Evolutionary conservation across 2,329 filamentous ascomycete species (phyloP).

Genomic region (Beauveria sp.): DNA sequence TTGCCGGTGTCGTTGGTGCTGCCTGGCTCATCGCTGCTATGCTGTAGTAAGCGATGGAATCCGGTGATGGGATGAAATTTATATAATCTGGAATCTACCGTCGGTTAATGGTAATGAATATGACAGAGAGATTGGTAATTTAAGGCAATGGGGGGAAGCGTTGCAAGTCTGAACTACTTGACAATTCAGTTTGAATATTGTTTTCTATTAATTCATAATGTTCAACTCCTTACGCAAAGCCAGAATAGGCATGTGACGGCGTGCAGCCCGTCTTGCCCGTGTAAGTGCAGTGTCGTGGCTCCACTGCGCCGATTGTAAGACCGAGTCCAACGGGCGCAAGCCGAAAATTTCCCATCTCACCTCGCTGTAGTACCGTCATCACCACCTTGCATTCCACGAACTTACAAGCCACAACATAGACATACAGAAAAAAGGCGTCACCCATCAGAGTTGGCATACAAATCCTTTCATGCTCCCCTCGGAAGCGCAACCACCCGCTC

Average conservation of each 20-base stretch:
- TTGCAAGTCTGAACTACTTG: neutral
- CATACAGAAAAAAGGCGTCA: neutral
- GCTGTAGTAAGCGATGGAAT: constrained; percentile 13
- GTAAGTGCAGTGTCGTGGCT: constrained; percentile 1
- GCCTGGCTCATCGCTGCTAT: constrained; percentile 18
- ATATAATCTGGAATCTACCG: neutral
- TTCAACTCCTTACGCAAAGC: neutral
- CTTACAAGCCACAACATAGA: neutral
- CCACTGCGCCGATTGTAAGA: neutral
- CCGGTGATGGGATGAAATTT: neutral
- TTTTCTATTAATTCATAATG: neutral
- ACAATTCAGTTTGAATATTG: neutral
- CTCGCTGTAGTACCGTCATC: neutral
- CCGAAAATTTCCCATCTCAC: constrained; percentile 2
- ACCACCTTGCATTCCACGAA: no score
- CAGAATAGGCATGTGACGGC: neutral
- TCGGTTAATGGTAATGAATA: no score
- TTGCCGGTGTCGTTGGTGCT: constrained; percentile 18
- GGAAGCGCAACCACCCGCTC: neutral
- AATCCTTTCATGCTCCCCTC: neutral
- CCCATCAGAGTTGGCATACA: neutral
- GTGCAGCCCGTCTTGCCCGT: neutral
- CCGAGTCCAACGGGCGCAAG: neutral
- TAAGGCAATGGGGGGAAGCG: neutral
- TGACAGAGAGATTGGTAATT: neutral